These are phyloP conservation scores for Neonothopanus nambi DNA, from an alignment of 1,284 basidiomycete species.

Conservation along the genomic window DNA sequence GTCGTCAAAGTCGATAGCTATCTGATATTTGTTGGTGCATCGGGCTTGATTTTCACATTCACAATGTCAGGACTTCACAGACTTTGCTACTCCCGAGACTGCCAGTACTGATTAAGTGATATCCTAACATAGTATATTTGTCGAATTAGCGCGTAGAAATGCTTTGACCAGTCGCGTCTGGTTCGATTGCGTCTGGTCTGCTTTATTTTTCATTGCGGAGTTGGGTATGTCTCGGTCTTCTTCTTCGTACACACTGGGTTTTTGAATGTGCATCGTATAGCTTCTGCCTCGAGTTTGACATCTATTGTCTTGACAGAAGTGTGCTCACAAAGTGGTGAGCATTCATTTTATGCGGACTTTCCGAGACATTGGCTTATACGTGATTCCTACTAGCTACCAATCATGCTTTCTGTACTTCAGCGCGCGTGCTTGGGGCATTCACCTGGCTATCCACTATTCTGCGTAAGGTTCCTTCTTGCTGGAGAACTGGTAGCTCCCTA, in stretches of 20 bases:
- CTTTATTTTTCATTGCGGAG: conserved; percentile 56
- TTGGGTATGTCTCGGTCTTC: conserved; percentile 51
- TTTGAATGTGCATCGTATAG: conserved; percentile 38
- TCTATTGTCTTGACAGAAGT: conserved; percentile 31
- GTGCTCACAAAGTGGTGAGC: conserved; percentile 28
- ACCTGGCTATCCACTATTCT: conserved; percentile 59
- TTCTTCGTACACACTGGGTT: conserved; percentile 4
- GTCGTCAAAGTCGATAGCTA: conserved; percentile 51
- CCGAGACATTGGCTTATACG: conserved; percentile 6
- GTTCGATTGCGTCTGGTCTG: conserved; percentile 69
- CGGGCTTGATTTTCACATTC: conserved; percentile 59
- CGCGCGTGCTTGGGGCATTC: conserved; percentile 58
- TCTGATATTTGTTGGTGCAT: conserved; percentile 61
- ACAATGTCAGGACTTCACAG: conserved; percentile 48
- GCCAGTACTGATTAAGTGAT: conserved; percentile 6
- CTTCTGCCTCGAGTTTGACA: conserved; percentile 42
- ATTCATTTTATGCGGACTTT: conserved; percentile 13
- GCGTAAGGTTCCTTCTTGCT: conserved; percentile 41
- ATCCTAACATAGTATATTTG: conserved; percentile 62
- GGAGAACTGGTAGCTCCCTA: background rate
- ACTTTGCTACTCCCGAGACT: background rate
- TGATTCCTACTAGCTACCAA: conserved; percentile 15
- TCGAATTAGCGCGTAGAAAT: conserved; percentile 55
- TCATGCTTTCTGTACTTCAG: conserved; percentile 49
- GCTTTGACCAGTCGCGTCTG: conserved; percentile 62